Conservation (phyloP, 495 filamentous ascomycete species). For the Penicillium canariense region DNA sequence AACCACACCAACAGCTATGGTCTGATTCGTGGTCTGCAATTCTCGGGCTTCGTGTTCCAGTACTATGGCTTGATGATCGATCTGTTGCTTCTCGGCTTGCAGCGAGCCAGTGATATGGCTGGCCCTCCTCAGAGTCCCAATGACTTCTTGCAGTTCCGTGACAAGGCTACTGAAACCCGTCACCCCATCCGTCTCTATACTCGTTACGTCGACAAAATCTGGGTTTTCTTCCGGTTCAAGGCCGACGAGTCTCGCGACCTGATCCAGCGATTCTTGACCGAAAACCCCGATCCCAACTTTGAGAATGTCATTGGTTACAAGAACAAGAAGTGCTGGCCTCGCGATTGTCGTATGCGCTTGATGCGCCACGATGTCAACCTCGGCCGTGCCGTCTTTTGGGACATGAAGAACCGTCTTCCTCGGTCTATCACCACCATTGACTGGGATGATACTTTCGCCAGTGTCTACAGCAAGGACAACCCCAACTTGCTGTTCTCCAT, state of each 20-base stretch:
- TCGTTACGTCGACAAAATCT: constrained; percentile 96
- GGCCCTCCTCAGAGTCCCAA: constrained; percentile 96
- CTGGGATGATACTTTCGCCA: constrained; percentile 99
- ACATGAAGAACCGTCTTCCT: constrained; percentile 94
- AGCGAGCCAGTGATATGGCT: constrained; percentile 94
- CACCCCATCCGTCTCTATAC: constrained; percentile 97
- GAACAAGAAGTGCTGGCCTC: constrained; percentile 99
- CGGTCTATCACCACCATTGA: constrained; percentile 95
- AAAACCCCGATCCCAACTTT: constrained; percentile 98
- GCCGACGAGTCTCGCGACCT: constrained; percentile 94
- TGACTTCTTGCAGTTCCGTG: constrained; percentile 96
- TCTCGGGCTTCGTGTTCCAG: constrained; percentile 98
- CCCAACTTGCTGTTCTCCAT: constrained; percentile 97
- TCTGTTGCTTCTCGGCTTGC: constrained; percentile 85
- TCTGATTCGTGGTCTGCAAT: constrained; percentile 95
- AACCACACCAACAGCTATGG: constrained; percentile 99
- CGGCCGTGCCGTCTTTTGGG: constrained; percentile 98
- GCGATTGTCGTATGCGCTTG: constrained; percentile 94
- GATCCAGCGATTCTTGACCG: constrained; percentile 96
- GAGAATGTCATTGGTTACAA: constrained; percentile 99
- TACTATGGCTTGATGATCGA: constrained; percentile 98
- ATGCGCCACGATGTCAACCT: constrained; percentile 99
- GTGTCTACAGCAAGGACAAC: constrained; percentile 97
- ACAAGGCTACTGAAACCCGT: constrained; percentile 82
- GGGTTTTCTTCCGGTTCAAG: constrained; percentile 93